Conservation (phyloP, 495 filamentous ascomycete genomes). For the Venustampulla echinocandica region DNA sequence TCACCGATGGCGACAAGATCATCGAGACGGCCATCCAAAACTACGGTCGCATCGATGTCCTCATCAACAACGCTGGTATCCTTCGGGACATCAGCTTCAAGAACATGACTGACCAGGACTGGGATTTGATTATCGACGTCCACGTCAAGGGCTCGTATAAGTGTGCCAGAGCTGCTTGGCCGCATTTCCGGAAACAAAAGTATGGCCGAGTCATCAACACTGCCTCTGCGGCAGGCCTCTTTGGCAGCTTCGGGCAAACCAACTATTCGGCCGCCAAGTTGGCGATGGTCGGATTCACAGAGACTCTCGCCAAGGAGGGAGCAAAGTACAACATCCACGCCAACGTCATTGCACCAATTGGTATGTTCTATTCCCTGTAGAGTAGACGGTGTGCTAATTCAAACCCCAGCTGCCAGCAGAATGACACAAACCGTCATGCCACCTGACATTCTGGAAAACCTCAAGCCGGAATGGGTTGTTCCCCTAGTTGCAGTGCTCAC, state of each 20-base stretch:
- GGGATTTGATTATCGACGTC: conserved; percentile 89
- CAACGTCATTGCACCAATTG: conserved; percentile 93
- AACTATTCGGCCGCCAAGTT: conserved; percentile 98
- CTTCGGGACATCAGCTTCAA: conserved; percentile 95
- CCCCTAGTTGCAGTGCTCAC: conserved; percentile 84
- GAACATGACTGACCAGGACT: conserved; percentile 97
- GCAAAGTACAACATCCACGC: conserved; percentile 95
- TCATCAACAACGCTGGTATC: conserved; percentile 98
- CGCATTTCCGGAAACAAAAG: conserved; percentile 97
- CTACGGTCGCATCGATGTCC: conserved; percentile 87
- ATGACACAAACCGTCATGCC: conserved; percentile 99
- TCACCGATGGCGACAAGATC: conserved; percentile 88
- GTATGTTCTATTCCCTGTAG: conserved; percentile 27
- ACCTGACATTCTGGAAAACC: conserved; percentile 75
- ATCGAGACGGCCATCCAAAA: conserved; percentile 91
- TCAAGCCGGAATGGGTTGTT: conserved; percentile 95
- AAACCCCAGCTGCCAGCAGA: conserved; percentile 69
- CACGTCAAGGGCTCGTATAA: conserved; percentile 96
- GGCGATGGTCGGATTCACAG: conserved; percentile 93
- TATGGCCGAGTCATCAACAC: conserved; percentile 96
- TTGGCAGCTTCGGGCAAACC: conserved; percentile 90
- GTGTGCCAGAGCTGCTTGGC: conserved; percentile 94
- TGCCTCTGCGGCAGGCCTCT: conserved; percentile 87
- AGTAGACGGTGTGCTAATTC: conserved; percentile 9
- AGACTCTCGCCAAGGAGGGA: conserved; percentile 96